Percentiles rank a stretch among this genome's conserved stretches.
These are phyloP conservation scores for Pittosporum tobira DNA, from an alignment of 129 eudicot genomes.

Conservation along the genomic window DNA sequence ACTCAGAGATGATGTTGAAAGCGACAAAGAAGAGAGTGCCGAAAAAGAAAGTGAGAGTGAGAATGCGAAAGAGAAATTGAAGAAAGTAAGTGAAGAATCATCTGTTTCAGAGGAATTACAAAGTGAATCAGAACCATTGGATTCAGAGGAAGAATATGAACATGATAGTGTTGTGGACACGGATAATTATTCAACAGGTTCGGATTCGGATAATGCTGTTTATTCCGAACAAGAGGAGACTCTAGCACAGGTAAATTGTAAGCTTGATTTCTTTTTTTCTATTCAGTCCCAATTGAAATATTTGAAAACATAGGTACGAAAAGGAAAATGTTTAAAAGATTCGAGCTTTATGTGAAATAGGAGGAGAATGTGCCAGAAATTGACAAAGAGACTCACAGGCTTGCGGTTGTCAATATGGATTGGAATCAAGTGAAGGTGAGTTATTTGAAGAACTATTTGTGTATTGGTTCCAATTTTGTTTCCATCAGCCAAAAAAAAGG, in stretches of 20 bases:
- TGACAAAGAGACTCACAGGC: slow-evolving; percentile 74
- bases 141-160: slow-evolving; percentile 19
- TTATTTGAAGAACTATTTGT: neutral
- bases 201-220: slow-evolving; percentile 41
- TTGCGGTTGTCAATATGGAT: slow-evolving; percentile 82
- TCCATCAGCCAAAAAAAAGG: too few species aligned
- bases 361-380: slow-evolving; percentile 76
- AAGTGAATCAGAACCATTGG: slow-evolving; percentile 21
- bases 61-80: slow-evolving; percentile 5
- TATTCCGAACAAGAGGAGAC: slow-evolving; percentile 38
- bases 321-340: neutral
- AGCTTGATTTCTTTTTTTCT: slow-evolving; percentile 3
- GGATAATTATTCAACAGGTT: slow-evolving; percentile 36
- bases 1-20: slow-evolving; percentile 3
- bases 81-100: slow-evolving; percentile 12
- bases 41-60: slow-evolving; percentile 10
- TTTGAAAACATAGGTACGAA: neutral
- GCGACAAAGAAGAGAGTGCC: slow-evolving; percentile 17
- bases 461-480: neutral
- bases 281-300: neutral
- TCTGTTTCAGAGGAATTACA: slow-evolving; percentile 5
- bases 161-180: slow-evolving; percentile 18
- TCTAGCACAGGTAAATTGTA: slow-evolving; percentile 20
- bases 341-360: slow-evolving; percentile 22
- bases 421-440: slow-evolving; percentile 84